phyloP scores from a whole-genome alignment of 177 flowering plant species.

The Vitis hybrid region DNA sequence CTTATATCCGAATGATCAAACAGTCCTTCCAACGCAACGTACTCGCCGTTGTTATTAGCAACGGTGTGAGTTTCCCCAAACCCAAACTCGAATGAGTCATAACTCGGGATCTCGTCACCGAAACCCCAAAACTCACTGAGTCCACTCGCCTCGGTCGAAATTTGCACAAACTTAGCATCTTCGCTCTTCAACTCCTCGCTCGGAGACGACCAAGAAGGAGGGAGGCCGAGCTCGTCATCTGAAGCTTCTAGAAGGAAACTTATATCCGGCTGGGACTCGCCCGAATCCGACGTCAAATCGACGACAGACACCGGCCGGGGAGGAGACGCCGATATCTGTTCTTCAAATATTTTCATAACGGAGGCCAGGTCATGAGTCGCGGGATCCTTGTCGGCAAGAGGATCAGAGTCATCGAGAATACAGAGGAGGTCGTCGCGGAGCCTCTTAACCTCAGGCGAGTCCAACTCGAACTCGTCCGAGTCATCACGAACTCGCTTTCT shows the following conservation, averaged over 20 bases:
- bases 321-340: constrained; percentile 39
- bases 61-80: constrained; percentile 13
- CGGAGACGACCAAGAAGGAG: constrained; percentile 48
- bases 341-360: constrained; percentile 66
- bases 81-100: constrained; percentile 44
- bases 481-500: constrained; percentile 56
- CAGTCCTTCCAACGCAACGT: constrained; percentile 56
- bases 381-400: constrained; percentile 2
- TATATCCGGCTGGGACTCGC: constrained; percentile 57
- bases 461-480: constrained; percentile 36
- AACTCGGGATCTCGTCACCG: constrained; percentile 54
- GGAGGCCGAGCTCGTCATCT: constrained; percentile 82
- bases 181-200: constrained; percentile 13
- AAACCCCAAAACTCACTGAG: constrained; percentile 60
- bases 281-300: constrained; percentile 35
- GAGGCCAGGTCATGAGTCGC: constrained; percentile 51
- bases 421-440: constrained; percentile 54
- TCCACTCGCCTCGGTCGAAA: constrained; percentile 29
- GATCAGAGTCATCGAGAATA: constrained; percentile 52
- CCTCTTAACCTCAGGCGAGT: constrained; percentile 56
- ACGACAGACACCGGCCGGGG: constrained; percentile 15
- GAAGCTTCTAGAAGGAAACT: constrained; percentile 79
- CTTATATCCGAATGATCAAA: constrained; percentile 54
- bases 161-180: constrained; percentile 17
- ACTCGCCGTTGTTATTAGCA: constrained; percentile 19